phyloP scores from a whole-genome alignment of 2,329 filamentous ascomycete genomes.

The Pyricularia grisea region DNA sequence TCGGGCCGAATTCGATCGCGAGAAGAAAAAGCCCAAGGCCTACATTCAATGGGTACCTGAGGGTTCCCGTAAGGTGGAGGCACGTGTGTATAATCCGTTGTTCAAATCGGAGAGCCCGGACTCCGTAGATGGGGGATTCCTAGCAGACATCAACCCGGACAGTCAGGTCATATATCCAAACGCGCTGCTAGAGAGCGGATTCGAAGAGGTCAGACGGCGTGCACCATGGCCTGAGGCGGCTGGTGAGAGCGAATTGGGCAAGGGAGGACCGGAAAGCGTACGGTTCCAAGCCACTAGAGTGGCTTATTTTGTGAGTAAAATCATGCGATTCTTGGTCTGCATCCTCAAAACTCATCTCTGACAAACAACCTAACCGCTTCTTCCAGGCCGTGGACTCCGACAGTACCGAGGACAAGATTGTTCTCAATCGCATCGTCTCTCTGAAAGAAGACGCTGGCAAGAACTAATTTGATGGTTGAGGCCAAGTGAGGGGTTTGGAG shows the following conservation, averaged over 20 bases:
- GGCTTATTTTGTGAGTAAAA: conserved; percentile 61
- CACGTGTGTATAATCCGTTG: conserved; percentile 69
- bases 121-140: conserved; percentile 67
- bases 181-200: conserved; percentile 74
- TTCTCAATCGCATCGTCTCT: conserved; percentile 86
- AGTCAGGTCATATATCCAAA: conserved; percentile 71
- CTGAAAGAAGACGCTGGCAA: conserved; percentile 82
- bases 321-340: neutral
- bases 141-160: conserved; percentile 75
- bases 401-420: conserved; percentile 66
- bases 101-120: conserved; percentile 84
- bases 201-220: conserved; percentile 60
- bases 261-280: conserved; percentile 61
- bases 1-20: conserved; percentile 59
- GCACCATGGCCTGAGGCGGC: conserved; percentile 78
- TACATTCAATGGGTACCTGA: conserved; percentile 86
- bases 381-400: conserved; percentile 57
- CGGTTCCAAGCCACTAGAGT: conserved; percentile 88
- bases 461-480: conserved; percentile 14
- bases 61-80: conserved; percentile 60
- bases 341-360: neutral
- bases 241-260: conserved; percentile 55
- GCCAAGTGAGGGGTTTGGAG: neutral
- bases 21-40: conserved; percentile 65
- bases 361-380: neutral